Evolutionary conservation across 345 rosid species (phyloP).

Genomic region (Carallia pectinifolia): DNA sequence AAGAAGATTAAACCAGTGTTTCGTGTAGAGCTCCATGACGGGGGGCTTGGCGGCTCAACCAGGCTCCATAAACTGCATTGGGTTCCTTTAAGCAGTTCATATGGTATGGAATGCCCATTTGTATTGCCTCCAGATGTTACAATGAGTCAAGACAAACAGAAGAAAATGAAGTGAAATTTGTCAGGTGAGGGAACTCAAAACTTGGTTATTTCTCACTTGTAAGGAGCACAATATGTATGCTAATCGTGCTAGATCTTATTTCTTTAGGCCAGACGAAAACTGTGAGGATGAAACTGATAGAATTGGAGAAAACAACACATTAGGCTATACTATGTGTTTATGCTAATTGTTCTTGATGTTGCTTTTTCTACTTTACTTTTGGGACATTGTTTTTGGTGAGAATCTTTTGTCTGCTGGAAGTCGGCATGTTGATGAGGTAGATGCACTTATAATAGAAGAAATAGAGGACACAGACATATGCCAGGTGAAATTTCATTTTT

Average conservation of each 20-base stretch:
- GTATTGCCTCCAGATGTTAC: conserved; percentile 39
- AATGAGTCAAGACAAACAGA: conserved; percentile 25
- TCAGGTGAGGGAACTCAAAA: conserved; percentile 35
- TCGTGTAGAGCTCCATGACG: conserved; percentile 67
- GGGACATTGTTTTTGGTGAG: neutral
- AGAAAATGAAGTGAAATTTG: conserved; percentile 21
- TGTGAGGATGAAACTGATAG: too few relatives aligned
- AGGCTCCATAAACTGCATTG: conserved; percentile 79
- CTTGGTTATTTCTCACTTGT: neutral
- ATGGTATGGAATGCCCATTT: conserved; percentile 52
- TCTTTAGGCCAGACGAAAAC: neutral
- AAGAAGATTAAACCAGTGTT: conserved; percentile 63
- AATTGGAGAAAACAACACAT: too few relatives aligned
- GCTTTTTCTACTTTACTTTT: too few relatives aligned
- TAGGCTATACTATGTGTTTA: too few relatives aligned
- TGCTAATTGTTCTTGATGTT: too few relatives aligned
- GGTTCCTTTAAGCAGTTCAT: conserved; percentile 68
- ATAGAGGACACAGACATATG: too few relatives aligned
- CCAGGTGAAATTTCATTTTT: neutral
- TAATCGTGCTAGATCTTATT: neutral
- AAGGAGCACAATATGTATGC: too few relatives aligned
- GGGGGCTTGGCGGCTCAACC: conserved; percentile 76
- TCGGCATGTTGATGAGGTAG: neutral
- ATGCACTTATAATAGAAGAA: too few relatives aligned
- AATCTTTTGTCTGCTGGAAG: neutral